These are phyloP conservation scores for Trichophyton equinum DNA, from an alignment of 2,329 filamentous ascomycete genomes.

Conservation along the genomic window DNA sequence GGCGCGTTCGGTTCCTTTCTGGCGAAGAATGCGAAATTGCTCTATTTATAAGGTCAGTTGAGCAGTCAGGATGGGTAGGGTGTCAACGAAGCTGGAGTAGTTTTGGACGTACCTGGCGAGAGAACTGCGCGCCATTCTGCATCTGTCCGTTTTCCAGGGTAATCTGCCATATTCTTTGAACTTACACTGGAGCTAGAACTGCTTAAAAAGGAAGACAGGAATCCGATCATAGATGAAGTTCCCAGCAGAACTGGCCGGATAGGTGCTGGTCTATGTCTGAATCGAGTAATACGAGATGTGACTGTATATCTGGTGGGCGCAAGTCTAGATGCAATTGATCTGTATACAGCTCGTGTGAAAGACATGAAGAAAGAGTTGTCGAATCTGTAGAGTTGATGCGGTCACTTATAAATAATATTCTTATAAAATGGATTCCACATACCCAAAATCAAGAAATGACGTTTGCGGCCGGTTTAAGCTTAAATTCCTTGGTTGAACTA, in stretches of 20 bases:
- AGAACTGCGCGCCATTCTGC: constrained; percentile 85
- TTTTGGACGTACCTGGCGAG: constrained; percentile 45
- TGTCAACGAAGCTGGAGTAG: not conserved
- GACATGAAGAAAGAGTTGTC: not conserved
- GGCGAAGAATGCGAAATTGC: constrained; percentile 84
- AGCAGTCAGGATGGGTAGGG: too few species aligned
- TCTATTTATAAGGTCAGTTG: constrained; percentile 41
- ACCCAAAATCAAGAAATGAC: not conserved
- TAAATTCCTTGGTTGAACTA: not conserved
- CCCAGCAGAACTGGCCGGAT: not conserved
- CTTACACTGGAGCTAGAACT: constrained; percentile 38
- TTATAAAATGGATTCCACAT: not conserved
- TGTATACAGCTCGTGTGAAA: not conserved
- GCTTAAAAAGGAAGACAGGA: constrained; percentile 63
- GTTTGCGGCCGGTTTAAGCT: not conserved
- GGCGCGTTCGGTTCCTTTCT: constrained; percentile 81
- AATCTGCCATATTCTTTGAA: constrained; percentile 10
- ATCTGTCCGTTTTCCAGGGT: constrained; percentile 59
- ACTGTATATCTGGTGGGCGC: not conserved
- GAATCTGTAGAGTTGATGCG: too few species aligned
- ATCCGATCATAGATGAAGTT: constrained; percentile 58
- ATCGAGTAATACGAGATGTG: not conserved
- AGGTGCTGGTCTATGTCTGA: constrained; percentile 19
- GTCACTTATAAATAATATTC: not conserved
- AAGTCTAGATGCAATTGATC: not conserved